These are phyloP conservation scores for Penicillium lividum DNA, from an alignment of 495 filamentous ascomycete species.

Conservation along the genomic window DNA sequence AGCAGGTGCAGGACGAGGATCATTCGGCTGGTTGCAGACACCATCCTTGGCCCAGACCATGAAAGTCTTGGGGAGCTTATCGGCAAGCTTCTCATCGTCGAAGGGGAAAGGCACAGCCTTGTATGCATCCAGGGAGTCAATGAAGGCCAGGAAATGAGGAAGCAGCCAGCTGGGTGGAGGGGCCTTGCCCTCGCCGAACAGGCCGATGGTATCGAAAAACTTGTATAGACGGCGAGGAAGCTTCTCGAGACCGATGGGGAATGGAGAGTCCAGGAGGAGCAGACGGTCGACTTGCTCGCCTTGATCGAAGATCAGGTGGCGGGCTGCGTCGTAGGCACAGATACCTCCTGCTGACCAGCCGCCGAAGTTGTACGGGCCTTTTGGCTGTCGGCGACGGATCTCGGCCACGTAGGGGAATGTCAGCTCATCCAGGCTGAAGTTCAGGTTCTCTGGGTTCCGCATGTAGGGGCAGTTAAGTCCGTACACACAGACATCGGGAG, in stretches of 20 bases:
- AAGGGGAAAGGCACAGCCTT: conserved; percentile 49
- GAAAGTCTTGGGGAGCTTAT: conserved; percentile 59
- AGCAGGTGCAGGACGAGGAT: conserved; percentile 69
- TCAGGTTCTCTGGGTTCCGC: conserved; percentile 58
- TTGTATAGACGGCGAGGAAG: conserved; percentile 73
- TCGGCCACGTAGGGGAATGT: conserved; percentile 61
- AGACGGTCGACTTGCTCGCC: conserved; percentile 72
- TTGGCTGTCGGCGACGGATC: conserved; percentile 71
- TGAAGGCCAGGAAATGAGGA: conserved; percentile 78
- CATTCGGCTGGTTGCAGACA: conserved; percentile 68
- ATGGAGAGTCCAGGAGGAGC: conserved; percentile 81
- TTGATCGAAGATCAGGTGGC: conserved; percentile 65
- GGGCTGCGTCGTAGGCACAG: conserved; percentile 80
- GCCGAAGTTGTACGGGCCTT: conserved; percentile 67
- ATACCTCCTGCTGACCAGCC: conserved; percentile 89
- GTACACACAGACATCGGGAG: conserved; percentile 56
- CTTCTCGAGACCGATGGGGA: conserved; percentile 73
- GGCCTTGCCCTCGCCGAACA: conserved; percentile 69
- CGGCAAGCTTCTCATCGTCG: conserved; percentile 41
- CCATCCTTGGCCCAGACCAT: conserved; percentile 81
- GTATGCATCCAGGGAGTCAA: conserved; percentile 74
- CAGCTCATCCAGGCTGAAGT: conserved; percentile 56
- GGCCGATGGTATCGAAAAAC: conserved; percentile 77
- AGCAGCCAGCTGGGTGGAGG: conserved; percentile 77
- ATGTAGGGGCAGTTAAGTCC: conserved; percentile 69